Conservation (phyloP, 768 basidiomycete genomes). For the Hebeloma cylindrosporum region DNA sequence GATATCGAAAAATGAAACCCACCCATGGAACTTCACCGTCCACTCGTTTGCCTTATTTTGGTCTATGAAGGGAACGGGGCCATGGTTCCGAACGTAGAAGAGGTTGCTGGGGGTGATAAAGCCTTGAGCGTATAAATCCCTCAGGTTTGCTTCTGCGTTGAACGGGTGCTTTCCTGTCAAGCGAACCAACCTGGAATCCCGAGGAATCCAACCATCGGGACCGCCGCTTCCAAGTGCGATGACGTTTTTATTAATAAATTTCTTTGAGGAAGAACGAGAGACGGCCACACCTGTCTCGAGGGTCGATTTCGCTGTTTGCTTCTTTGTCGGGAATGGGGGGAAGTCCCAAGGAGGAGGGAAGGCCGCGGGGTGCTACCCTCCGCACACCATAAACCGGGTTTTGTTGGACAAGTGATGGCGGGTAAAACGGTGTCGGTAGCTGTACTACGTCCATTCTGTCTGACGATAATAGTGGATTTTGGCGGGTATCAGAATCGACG, state of each 20-base stretch:
- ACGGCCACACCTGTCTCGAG: slow-evolving; percentile 10
- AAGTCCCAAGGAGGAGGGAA: slow-evolving; percentile 9
- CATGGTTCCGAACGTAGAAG: slow-evolving; percentile 65
- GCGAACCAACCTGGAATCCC: slow-evolving; percentile 42
- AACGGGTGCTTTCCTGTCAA: slow-evolving; percentile 64
- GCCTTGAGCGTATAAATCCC: slow-evolving; percentile 44
- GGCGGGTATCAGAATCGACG: too few relatives aligned
- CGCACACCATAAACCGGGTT: background rate
- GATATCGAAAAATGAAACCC: slow-evolving; percentile 15
- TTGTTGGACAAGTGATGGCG: slow-evolving; percentile 8
- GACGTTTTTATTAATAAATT: background rate
- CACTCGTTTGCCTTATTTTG: slow-evolving; percentile 38
- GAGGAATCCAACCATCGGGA: slow-evolving; percentile 30
- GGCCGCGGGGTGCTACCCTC: background rate
- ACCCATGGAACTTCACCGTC: slow-evolving; percentile 46
- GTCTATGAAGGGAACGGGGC: slow-evolving; percentile 52
- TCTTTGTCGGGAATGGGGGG: slow-evolving; percentile 5
- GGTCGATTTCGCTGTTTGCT: slow-evolving; percentile 5
- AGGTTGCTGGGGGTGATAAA: slow-evolving; percentile 56
- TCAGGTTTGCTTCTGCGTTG: slow-evolving; percentile 52
- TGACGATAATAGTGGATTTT: too few relatives aligned
- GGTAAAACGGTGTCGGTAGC: slow-evolving; percentile 15
- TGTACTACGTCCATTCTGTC: too few relatives aligned
- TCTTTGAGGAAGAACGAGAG: background rate
- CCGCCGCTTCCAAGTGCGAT: too few relatives aligned